These are phyloP conservation scores for Selenicereus undatus DNA, from an alignment of 148 eudicot species.

Conservation along the genomic window DNA sequence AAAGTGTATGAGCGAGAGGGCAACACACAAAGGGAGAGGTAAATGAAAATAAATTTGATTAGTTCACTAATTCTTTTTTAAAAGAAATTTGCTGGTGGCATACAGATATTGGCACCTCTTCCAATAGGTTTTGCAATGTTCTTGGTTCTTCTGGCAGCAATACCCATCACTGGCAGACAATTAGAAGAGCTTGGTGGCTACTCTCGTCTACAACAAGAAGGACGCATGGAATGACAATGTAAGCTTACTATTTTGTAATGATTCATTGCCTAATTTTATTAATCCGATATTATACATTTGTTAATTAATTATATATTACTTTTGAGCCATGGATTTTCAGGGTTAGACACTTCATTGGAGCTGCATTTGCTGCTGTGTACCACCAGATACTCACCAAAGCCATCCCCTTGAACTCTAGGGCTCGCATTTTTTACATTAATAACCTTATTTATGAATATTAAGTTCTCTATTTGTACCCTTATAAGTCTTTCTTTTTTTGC, in stretches of 20 bases:
- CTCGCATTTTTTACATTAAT: too few relatives aligned
- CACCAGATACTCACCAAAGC: slow-evolving; percentile 16
- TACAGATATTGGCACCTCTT: too few relatives aligned
- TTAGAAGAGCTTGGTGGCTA: slow-evolving; percentile 16
- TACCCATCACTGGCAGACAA: neutral
- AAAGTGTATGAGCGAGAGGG: too few relatives aligned
- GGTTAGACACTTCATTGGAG: slow-evolving; percentile 23
- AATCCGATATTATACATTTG: too few relatives aligned
- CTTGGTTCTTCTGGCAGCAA: slow-evolving; percentile 9
- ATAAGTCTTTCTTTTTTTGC: neutral
- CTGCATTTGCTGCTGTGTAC: slow-evolving; percentile 18
- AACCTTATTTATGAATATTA: too few relatives aligned
- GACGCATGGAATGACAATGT: slow-evolving; percentile 19
- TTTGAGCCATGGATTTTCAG: slow-evolving; percentile 13
- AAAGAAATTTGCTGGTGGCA: too few relatives aligned
- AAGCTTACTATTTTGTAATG: too few relatives aligned
- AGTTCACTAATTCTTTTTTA: too few relatives aligned
- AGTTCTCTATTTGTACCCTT: neutral
- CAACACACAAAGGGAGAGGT: too few relatives aligned
- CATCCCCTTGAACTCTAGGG: slow-evolving; percentile 5
- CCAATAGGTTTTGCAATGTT: neutral
- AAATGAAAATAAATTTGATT: too few relatives aligned
- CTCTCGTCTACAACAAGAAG: slow-evolving; percentile 13
- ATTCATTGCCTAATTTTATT: neutral
- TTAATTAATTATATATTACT: neutral